Evolutionary conservation across 129 eudicot genomes (phyloP), one percentile per base, ranked within the genome.

Genomic region (Escallonia rubra): DNA sequence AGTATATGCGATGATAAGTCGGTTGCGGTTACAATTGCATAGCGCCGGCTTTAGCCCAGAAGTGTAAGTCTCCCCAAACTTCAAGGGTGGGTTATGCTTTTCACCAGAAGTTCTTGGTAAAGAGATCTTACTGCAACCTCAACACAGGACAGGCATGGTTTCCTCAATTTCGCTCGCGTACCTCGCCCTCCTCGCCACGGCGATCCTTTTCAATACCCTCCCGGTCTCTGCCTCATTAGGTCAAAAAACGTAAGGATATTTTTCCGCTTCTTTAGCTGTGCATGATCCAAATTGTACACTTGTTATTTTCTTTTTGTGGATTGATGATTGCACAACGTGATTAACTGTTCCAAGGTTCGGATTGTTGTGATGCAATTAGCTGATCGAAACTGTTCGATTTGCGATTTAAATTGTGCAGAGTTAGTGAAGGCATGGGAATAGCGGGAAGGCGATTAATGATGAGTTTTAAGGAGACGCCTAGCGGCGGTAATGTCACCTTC

Each of bases 391-490:
- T 39, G 14, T 13, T 60, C 2, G 2, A 4, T 15, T 61, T 57
- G 43, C 4, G 45, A 59, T 56, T 53, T 23, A 23, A 57, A 59
- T 65, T 61, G 65, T 12, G 42, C 76, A 70, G 69, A 57, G 40
- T 3, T 53, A 43, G 49, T 34, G 71, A 6, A 66, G 68, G 71
- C 16, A 66, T 48, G 65, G 56, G 61, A 73, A 45, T 53, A 15
- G 48, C 64, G 15, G 83, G 81, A 62, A 72, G 75, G n/a, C 71
- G 89, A 75, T 64, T 71, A 16, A 73, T 92, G 69, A 77, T 79
- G 87, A 72, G 95, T 40, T 81, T 92, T 47, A 88, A 76, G 81
- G 98, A 88, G 67, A 84, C 76, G 43, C 84, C 83, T 5, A 53
- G 62, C 8, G 94, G 87, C 41, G 74, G 83, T 41, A 89, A 89